Evolutionary conservation across 2,329 filamentous ascomycete species (phyloP), one percentile per base, ranked within the genome.

Genomic region (Ascochyta koolunga): DNA sequence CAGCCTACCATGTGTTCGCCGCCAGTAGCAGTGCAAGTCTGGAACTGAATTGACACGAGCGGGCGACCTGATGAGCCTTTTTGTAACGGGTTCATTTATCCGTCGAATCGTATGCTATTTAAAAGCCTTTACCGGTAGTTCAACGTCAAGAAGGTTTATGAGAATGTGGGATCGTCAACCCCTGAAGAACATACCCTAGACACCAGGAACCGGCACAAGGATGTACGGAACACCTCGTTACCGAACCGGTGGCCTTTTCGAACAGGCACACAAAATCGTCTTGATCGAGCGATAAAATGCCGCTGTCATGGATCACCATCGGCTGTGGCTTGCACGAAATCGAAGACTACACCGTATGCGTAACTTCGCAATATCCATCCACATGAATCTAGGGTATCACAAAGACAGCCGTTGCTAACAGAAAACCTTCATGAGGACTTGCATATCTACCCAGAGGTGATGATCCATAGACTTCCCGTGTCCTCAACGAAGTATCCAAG

Each of bases 291-390:
- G n/a, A 25, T n/a, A 3, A 15, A 16, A 19, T 5, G 18, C 31
- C 42, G 21, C 18, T 24, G 32, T 48, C 25, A 38, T 33, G 24
- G 19, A 38, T 39, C n/a, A 38, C 32, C 37, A 21, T 42, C 43
- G 38, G 25, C 16, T 33, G 31, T 42, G 38, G 43, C 50, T 43
- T 47, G 42, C 37, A 19, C 24, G 36, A 33, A 5, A 40, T 38
- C 41, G 22, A 18, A 15, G 9, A 25, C 22, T 21, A 29, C 24
- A 22, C 37, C 22, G 13, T 15, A 37, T 31, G 13, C 31, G 36
- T 42, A 40, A 15, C 22, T 18, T 5, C 16, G 37, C 32, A 42
- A 53, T 42, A 19, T 32, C 11, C 31, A 31, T 10, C 13, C n/a
- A 8, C 29, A 9, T 46, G 16, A 15, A 41, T 31, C 18, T 52